phyloP scores from a whole-genome alignment of 148 eudicot genomes.

The Cornus florida region DNA sequence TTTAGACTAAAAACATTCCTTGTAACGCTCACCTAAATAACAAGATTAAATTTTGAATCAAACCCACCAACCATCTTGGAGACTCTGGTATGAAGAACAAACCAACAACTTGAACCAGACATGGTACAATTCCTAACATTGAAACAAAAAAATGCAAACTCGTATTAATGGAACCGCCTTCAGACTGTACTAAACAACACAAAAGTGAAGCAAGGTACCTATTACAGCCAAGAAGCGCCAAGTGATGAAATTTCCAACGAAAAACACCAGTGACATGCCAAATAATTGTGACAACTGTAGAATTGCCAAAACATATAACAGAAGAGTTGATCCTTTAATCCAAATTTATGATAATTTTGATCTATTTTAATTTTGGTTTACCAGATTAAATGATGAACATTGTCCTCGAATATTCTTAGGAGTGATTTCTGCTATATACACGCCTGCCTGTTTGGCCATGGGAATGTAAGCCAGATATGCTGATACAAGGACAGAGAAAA shows the following conservation, averaged over 20 bases:
- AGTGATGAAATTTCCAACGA: constrained; percentile 29
- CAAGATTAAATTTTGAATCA: neutral
- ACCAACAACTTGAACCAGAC: too few species aligned
- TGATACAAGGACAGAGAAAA: neutral
- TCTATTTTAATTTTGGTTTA: too few species aligned
- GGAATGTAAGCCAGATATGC: too few species aligned
- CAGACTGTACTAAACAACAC: neutral
- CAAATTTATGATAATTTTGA: neutral
- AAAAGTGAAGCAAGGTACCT: constrained; percentile 20
- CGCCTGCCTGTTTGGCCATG: constrained; percentile 30
- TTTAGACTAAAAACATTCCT: neutral
- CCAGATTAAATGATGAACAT: constrained; percentile 10
- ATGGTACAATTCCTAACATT: too few species aligned
- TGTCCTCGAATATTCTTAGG: constrained; percentile 54
- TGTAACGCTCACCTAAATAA: neutral
- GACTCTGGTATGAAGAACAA: too few species aligned
- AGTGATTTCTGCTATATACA: constrained; percentile 49
- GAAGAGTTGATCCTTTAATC: neutral
- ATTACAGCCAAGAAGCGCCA: constrained; percentile 52
- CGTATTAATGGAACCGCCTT: neutral
- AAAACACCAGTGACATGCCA: constrained; percentile 38
- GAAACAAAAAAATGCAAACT: neutral
- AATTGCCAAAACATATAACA: neutral
- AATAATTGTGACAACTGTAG: constrained; percentile 32
- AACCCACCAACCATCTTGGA: constrained; percentile 29